These are phyloP conservation scores for Mycena rebaudengoi DNA, from an alignment of 768 basidiomycete species.

Conservation along the genomic window DNA sequence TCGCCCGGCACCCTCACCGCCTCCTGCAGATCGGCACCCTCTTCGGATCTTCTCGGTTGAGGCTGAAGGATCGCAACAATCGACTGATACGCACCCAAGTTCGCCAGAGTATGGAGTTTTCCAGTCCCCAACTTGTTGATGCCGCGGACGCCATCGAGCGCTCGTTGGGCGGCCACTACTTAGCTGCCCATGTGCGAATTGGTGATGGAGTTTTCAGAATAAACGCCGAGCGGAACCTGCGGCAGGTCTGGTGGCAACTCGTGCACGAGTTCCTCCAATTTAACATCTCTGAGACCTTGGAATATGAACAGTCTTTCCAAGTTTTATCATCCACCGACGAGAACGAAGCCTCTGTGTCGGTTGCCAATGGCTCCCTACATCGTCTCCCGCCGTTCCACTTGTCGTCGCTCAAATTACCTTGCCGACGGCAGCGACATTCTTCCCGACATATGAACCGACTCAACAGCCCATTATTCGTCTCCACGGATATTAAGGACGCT, in stretches of 20 bases:
- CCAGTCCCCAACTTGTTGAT: constrained; percentile 54
- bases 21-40: constrained; percentile 78
- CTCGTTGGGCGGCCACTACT: constrained; percentile 55
- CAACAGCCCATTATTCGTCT: constrained; percentile 70
- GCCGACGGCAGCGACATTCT: constrained; percentile 50
- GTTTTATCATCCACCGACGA: constrained; percentile 25
- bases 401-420: constrained; percentile 41
- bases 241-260: constrained; percentile 65
- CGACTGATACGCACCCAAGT: constrained; percentile 53
- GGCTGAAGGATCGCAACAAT: constrained; percentile 52
- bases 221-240: constrained; percentile 50
- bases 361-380: constrained; percentile 12
- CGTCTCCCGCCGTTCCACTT: constrained; percentile 22
- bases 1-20: constrained; percentile 51
- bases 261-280: constrained; percentile 58
- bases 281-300: constrained; percentile 42
- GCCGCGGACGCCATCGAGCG: constrained; percentile 54
- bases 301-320: constrained; percentile 34
- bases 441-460: constrained; percentile 39
- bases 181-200: constrained; percentile 73
- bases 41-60: constrained; percentile 78
- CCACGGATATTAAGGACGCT: constrained; percentile 64
- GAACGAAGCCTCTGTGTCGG: not conserved
- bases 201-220: constrained; percentile 71
- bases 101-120: constrained; percentile 65